phyloP scores from a whole-genome alignment of 331 rosid genomes.

The Pyrus hybrid region DNA sequence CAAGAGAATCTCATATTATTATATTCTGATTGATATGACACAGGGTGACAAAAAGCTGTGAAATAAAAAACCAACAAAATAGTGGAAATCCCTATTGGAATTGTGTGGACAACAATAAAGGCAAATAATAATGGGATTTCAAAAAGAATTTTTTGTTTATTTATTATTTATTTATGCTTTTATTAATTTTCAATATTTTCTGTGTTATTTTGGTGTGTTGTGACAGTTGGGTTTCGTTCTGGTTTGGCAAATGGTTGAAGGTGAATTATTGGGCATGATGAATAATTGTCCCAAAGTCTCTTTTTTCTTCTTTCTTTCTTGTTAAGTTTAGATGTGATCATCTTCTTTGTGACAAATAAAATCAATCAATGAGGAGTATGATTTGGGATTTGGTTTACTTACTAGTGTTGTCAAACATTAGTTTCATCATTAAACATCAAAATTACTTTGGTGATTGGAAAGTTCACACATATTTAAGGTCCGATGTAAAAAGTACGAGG shows the following conservation, averaged over 20 bases:
- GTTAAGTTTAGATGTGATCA: background rate
- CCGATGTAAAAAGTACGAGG: background rate
- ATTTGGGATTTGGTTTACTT: background rate
- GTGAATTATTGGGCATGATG: background rate
- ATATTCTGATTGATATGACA: background rate
- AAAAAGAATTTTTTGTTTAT: background rate
- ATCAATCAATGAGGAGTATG: background rate
- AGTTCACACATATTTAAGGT: background rate
- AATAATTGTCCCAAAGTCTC: background rate
- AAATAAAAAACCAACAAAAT: background rate
- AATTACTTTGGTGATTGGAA: background rate
- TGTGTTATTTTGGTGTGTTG: background rate
- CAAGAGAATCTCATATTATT: background rate
- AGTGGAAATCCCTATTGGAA: conserved; percentile 1
- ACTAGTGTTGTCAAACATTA: background rate
- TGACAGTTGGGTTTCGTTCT: background rate
- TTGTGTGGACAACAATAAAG: background rate
- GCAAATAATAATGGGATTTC: background rate
- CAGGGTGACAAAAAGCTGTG: background rate
- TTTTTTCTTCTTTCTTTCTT: background rate
- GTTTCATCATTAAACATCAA: background rate
- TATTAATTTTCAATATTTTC: background rate
- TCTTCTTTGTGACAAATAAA: background rate
- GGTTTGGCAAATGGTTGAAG: background rate
- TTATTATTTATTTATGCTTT: too few relatives aligned